These are phyloP conservation scores for Iris macrosiphon DNA, from an alignment of 106 monocot genomes.

Conservation along the genomic window DNA sequence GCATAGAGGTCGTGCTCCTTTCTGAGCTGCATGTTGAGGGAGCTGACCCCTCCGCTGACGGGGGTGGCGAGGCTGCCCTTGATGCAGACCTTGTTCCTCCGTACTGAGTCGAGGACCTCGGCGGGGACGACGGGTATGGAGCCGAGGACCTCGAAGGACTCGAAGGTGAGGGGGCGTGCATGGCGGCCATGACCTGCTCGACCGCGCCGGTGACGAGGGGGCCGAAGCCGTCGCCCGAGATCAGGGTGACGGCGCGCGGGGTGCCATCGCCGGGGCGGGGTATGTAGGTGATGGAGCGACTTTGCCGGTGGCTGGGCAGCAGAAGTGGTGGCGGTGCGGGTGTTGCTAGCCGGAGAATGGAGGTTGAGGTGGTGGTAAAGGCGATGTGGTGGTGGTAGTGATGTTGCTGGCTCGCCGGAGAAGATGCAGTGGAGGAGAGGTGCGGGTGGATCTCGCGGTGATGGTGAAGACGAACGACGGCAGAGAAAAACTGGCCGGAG, in stretches of 20 bases:
- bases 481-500: too few species aligned
- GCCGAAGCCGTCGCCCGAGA: slow-evolving; percentile 47
- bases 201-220: slow-evolving; percentile 43
- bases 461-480: too few species aligned
- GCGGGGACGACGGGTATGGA: slow-evolving; percentile 26
- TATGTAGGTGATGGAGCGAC: slow-evolving; percentile 43
- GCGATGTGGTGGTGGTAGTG: too few species aligned
- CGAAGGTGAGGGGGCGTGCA: slow-evolving; percentile 44
- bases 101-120: slow-evolving; percentile 38
- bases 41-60: slow-evolving; percentile 43
- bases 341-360: too few species aligned
- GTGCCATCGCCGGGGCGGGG: slow-evolving; percentile 38
- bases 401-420: too few species aligned
- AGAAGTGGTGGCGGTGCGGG: too few species aligned
- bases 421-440: too few species aligned
- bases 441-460: too few species aligned
- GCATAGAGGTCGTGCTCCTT: slow-evolving; percentile 27
- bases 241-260: slow-evolving; percentile 33
- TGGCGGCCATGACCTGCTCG: slow-evolving; percentile 38
- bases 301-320: too few species aligned
- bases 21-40: slow-evolving; percentile 37
- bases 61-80: slow-evolving; percentile 43
- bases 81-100: slow-evolving; percentile 47
- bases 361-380: too few species aligned
- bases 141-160: slow-evolving; percentile 42